phyloP scores from a whole-genome alignment of 495 filamentous ascomycete genomes.

The Talaromyces trachyspermus region DNA sequence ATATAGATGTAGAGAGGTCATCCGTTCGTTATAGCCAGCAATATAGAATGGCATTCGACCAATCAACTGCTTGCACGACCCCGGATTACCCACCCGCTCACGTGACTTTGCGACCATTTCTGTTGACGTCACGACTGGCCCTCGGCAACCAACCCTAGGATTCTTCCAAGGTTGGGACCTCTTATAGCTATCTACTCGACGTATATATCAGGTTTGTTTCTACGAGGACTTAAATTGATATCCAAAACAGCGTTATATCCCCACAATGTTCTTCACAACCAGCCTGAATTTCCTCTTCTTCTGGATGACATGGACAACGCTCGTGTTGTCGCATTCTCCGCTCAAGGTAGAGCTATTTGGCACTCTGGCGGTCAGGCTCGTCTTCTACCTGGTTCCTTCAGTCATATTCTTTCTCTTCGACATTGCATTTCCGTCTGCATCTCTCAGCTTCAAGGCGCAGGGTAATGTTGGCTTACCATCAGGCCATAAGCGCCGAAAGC shows the following conservation, averaged over 20 bases:
- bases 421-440: slow-evolving; percentile 55
- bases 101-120: no score
- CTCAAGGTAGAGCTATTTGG: slow-evolving; percentile 70
- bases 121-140: no score
- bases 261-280: slow-evolving; percentile 57
- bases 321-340: slow-evolving; percentile 68
- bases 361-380: slow-evolving; percentile 55
- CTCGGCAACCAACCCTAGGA: no score
- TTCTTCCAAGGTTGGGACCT: no score
- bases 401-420: slow-evolving; percentile 70
- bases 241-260: not conserved
- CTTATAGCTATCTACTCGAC: no score
- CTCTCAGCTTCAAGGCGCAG: slow-evolving; percentile 60
- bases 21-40: no score
- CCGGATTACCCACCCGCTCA: no score
- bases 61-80: no score
- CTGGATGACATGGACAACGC: slow-evolving; percentile 80
- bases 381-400: slow-evolving; percentile 70
- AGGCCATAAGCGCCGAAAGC: slow-evolving; percentile 36
- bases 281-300: slow-evolving; percentile 84
- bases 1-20: no score
- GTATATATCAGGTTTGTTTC: no score
- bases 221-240: no score
- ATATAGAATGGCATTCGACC: no score
- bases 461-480: slow-evolving; percentile 57